A percentile compares a stretch with the other conserved stretches of the same genome.
Evolutionary conservation across 2,329 filamentous ascomycete genomes (phyloP).

Genomic region (Whalleya microplaca): DNA sequence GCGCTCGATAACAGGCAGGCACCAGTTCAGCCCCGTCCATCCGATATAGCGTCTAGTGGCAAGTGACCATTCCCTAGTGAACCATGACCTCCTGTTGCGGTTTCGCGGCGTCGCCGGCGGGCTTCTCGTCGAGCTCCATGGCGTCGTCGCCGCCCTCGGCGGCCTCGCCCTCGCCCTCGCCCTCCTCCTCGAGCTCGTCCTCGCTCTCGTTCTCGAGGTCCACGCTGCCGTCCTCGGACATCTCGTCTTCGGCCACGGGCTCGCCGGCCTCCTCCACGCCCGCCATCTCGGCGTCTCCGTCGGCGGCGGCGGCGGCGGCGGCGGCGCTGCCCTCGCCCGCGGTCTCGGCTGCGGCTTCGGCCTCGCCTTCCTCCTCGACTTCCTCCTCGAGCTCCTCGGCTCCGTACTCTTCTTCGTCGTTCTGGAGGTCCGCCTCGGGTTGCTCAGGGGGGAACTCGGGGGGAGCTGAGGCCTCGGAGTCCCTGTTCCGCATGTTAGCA

Average conservation of each 20-base stretch:
- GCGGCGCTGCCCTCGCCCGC: slow-evolving; percentile 49
- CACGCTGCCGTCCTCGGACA: slow-evolving; percentile 70
- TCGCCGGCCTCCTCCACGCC: slow-evolving; percentile 53
- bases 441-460: slow-evolving; percentile 97
- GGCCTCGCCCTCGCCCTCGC: slow-evolving; percentile 43
- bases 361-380: slow-evolving; percentile 59
- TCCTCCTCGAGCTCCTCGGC: slow-evolving; percentile 82
- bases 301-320: slow-evolving; percentile 44
- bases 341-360: slow-evolving; percentile 52
- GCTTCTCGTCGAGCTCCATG: slow-evolving; percentile 47
- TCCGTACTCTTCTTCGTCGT: slow-evolving; percentile 88
- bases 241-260: slow-evolving; percentile 64
- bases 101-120: slow-evolving; percentile 24
- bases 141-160: slow-evolving; percentile 42
- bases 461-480: slow-evolving; percentile 95
- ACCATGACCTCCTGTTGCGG: slow-evolving; percentile 32
- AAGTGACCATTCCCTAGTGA: slow-evolving; percentile 21
- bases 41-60: not conserved
- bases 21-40: too few relatives aligned
- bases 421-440: slow-evolving; percentile 85
- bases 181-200: slow-evolving; percentile 66
- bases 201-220: slow-evolving; percentile 73
- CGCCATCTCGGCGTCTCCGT: slow-evolving; percentile 73
- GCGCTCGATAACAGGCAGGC: not conserved
- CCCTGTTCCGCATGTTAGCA: slow-evolving; percentile 60